Percentiles rank a stretch among this genome's conserved stretches.
Conservation (phyloP, 139 green algal genomes). For the Chlorella sp. region DNA sequence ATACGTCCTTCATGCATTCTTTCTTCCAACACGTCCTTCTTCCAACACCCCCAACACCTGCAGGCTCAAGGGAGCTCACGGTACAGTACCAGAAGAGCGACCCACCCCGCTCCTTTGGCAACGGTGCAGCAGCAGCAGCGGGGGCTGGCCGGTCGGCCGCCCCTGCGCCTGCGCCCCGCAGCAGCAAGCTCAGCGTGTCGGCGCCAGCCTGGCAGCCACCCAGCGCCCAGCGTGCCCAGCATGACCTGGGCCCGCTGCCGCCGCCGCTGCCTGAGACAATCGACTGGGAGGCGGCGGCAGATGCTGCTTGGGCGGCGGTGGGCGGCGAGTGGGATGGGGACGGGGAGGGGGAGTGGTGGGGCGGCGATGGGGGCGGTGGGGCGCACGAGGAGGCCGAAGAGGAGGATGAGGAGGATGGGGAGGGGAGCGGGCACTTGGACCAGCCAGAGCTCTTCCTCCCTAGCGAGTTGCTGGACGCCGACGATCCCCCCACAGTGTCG, state of each 20-base stretch:
- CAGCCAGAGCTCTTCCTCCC: neutral
- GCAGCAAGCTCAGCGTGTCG: neutral
- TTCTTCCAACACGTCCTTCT: too few species aligned
- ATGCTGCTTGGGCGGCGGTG: neutral
- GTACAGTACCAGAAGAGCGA: neutral
- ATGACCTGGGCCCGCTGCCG: neutral
- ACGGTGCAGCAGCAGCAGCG: neutral
- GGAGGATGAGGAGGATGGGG: neutral
- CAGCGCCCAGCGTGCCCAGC: neutral
- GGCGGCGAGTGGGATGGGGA: neutral
- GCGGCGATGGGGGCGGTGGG: neutral
- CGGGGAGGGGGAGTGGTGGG: neutral
- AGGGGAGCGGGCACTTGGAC: neutral
- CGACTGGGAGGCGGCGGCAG: neutral
- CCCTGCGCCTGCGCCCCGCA: neutral
- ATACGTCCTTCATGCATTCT: too few species aligned
- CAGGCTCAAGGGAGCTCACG: neutral
- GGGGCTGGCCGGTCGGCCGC: neutral
- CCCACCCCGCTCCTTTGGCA: neutral
- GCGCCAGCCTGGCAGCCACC: neutral
- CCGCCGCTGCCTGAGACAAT: neutral
- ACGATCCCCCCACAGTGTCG: neutral
- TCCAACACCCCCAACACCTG: neutral
- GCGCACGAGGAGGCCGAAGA: neutral
- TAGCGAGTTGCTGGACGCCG: conserved; percentile 1